Evolutionary conservation across 208 protist species (phyloP), one percentile per base, ranked within the genome.

Genomic region (Strigomonas oncopelti): DNA sequence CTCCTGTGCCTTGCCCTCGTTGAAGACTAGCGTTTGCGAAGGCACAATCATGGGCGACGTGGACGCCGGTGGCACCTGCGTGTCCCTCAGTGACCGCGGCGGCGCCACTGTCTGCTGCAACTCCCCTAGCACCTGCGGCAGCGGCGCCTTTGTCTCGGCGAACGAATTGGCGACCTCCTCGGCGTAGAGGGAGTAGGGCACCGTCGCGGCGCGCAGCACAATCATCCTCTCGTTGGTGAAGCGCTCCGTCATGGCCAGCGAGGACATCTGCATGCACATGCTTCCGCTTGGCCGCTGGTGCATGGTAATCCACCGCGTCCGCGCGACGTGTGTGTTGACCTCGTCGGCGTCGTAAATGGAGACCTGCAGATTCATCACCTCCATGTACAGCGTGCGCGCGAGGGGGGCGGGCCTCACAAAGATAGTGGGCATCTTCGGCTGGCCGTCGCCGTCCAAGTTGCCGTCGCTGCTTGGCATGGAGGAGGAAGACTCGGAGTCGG

Each of bases 321-420:
- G 69, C 4, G 82, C 66, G 1, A 83, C 91, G 77, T 94, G 85
- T 4, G 83, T 82, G 75, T 87, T 81, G 24, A 80, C 74, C 13
- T 83, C 78, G 18, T 78, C 58, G 31, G 83, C 65, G 68, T 91
- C 86, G 73, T 92, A 68, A 13, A 94, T 54, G 32, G 79, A 70
- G 29, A 94, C 60, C 24, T 77, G 54, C 13, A 48, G 42, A 14
- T 48, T 9, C 51, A 92, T 58, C 16, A 78, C 77, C 52, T 78
- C 58, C 4, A 87, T 77, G 22, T 78, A 69, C 54, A 94, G 74
- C 13, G 31, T 46, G 8, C 31, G 42, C 14, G 36, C 16, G 29
- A 48, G 31, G 5, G 68, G 58, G 27, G 51, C 25, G 1, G 68
- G 61, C 52, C 53, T 57, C 52, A 62, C 31, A 29, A 13, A 18